Percentiles rank a stretch among this genome's conserved stretches.
Conservation (phyloP, 108 stramenopile genomes). For the Cyclotella choctawhatcheeana region DNA sequence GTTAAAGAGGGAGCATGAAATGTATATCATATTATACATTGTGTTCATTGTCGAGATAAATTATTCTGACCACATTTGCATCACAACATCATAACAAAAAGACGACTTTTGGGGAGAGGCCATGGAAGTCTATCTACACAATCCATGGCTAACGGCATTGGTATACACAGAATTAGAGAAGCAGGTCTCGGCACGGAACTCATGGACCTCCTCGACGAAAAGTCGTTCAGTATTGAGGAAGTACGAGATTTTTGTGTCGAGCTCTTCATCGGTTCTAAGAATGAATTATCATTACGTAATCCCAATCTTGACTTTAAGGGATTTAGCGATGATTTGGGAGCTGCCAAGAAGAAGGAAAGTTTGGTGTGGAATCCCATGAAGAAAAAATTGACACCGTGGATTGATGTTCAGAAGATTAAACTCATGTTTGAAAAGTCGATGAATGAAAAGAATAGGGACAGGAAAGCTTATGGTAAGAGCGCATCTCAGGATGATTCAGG, state of each 20-base stretch:
- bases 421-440: conserved; percentile 8
- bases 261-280: background rate
- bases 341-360: conserved; percentile 31
- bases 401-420: conserved; percentile 34
- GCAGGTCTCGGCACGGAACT: conserved; percentile 34
- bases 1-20: background rate
- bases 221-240: background rate
- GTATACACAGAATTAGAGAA: conserved; percentile 55
- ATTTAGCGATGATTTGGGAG: background rate
- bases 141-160: conserved; percentile 54
- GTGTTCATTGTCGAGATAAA: no score
- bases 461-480: no score
- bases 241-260: background rate
- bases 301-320: background rate
- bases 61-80: no score
- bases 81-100: background rate
- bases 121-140: conserved; percentile 42
- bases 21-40: background rate
- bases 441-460: no score
- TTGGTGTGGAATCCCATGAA: conserved; percentile 50
- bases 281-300: background rate
- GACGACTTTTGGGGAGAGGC: conserved; percentile 21
- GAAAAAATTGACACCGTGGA: conserved; percentile 49
- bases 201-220: conserved; percentile 54
- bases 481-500: no score